Conservation (phyloP, 1,284 basidiomycete genomes). For the Fomitopsis betulina region DNA sequence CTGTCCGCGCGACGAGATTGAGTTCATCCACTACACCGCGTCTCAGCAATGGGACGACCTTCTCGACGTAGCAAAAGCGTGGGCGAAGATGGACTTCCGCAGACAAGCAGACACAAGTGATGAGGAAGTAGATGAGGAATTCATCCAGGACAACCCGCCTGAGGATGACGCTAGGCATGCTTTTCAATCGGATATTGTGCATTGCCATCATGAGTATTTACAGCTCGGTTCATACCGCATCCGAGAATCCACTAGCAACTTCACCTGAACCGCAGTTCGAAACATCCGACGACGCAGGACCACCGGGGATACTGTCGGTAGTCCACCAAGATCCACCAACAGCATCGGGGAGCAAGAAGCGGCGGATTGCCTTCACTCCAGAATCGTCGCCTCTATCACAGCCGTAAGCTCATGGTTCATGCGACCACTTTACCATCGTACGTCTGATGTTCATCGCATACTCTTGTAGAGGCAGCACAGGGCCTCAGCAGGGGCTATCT, state of each 20-base stretch:
- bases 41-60: constrained; percentile 45
- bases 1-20: constrained; percentile 31
- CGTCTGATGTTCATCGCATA: not conserved
- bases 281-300: not conserved
- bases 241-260: not conserved
- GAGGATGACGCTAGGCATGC: constrained; percentile 6
- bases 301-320: not conserved
- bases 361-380: not conserved
- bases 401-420: not conserved
- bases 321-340: not conserved
- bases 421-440: not conserved
- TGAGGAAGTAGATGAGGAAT: constrained; percentile 38
- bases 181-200: not conserved
- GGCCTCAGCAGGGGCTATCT: not conserved
- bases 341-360: not conserved
- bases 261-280: constrained; percentile 6
- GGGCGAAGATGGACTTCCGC: constrained; percentile 34
- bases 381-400: constrained; percentile 5
- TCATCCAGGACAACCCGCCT: constrained; percentile 31
- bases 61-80: constrained; percentile 36
- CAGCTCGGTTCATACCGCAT: not conserved
- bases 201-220: not conserved
- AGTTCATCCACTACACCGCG: constrained; percentile 38
- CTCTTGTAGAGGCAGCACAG: not conserved
- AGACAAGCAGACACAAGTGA: constrained; percentile 35